A percentile compares a stretch with the other conserved stretches of the same genome.
Conservation (phyloP, 345 rosid species). For the Laguncularia racemosa region DNA sequence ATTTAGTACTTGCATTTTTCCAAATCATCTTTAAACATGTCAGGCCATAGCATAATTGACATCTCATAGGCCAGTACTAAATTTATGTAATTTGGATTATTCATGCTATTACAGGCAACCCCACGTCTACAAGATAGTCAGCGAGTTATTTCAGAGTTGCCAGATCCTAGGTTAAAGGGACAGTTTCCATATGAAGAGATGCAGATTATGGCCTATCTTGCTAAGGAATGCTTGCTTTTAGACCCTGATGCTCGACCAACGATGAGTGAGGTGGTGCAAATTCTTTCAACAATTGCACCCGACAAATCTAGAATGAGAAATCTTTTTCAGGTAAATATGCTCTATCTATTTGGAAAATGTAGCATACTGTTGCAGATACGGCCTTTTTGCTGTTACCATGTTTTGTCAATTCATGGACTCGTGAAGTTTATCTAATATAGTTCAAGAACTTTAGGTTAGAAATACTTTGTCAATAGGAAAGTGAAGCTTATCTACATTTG, state of each 20-base stretch:
- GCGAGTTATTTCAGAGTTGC: constrained; percentile 59
- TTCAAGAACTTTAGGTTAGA: no score
- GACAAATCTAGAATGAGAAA: constrained; percentile 62
- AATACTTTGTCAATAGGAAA: no score
- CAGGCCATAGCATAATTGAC: no score
- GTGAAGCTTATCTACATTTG: no score
- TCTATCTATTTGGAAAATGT: neutral
- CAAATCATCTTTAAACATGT: no score
- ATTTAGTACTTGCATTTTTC: no score
- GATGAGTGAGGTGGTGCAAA: constrained; percentile 96
- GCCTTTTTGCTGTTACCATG: neutral
- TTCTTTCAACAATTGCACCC: constrained; percentile 78
- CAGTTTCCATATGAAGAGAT: constrained; percentile 77
- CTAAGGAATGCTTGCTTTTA: constrained; percentile 82
- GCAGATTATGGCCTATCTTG: constrained; percentile 90
- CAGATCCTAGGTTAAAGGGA: constrained; percentile 71
- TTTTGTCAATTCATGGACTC: no score
- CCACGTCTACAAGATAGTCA: constrained; percentile 71
- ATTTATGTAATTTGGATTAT: neutral
- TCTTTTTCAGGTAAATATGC: constrained; percentile 49
- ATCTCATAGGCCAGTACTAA: no score
- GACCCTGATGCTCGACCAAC: constrained; percentile 93
- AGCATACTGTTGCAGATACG: neutral
- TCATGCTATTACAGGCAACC: constrained; percentile 45
- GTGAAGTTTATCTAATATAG: no score